Percentiles rank a stretch among this genome's conserved stretches.
Conservation (phyloP, 306 rosid species). For the Dalbergia oliveri region DNA sequence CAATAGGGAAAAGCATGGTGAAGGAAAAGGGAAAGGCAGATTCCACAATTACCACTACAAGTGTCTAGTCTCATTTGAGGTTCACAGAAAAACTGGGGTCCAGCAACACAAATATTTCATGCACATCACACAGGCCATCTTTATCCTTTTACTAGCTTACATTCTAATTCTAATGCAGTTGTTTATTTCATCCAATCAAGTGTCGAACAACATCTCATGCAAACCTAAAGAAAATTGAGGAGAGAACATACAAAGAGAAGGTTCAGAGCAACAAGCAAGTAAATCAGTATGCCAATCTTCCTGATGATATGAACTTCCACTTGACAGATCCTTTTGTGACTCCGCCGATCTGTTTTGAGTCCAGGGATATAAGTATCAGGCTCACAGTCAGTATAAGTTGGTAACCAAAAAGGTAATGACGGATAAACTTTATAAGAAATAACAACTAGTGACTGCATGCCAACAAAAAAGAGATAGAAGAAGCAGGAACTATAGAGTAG, state of each 20-base stretch:
- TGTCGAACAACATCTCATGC: slow-evolving; percentile 17
- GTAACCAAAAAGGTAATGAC: slow-evolving; percentile 7
- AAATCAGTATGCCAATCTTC: slow-evolving; percentile 95
- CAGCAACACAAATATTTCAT: slow-evolving; percentile 34
- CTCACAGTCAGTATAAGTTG: slow-evolving; percentile 19
- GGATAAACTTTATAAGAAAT: background rate
- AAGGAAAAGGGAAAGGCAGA: slow-evolving; percentile 23
- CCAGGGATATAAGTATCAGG: slow-evolving; percentile 37
- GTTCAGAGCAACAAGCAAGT: slow-evolving; percentile 96
- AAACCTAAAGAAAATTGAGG: slow-evolving; percentile 38
- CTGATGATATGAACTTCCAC: slow-evolving; percentile 65
- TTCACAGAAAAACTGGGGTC: slow-evolving; percentile 1
- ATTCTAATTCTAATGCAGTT: slow-evolving; percentile 23
- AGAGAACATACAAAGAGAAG: slow-evolving; percentile 79
- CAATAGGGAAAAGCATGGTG: slow-evolving; percentile 26
- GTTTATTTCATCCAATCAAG: slow-evolving; percentile 13
- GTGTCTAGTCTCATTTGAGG: slow-evolving; percentile 31
- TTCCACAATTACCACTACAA: slow-evolving; percentile 13
- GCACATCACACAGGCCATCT: slow-evolving; percentile 16
- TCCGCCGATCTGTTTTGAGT: slow-evolving; percentile 65
- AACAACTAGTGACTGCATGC: slow-evolving; percentile 23
- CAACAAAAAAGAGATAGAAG: slow-evolving; percentile 32
- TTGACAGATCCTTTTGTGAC: slow-evolving; percentile 74
- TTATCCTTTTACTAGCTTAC: slow-evolving; percentile 13
- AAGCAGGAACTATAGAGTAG: slow-evolving; percentile 25